A percentile compares a stretch with the other conserved stretches of the same genome.
Conservation (phyloP, 345 rosid genomes). For the Populus euphratica region DNA sequence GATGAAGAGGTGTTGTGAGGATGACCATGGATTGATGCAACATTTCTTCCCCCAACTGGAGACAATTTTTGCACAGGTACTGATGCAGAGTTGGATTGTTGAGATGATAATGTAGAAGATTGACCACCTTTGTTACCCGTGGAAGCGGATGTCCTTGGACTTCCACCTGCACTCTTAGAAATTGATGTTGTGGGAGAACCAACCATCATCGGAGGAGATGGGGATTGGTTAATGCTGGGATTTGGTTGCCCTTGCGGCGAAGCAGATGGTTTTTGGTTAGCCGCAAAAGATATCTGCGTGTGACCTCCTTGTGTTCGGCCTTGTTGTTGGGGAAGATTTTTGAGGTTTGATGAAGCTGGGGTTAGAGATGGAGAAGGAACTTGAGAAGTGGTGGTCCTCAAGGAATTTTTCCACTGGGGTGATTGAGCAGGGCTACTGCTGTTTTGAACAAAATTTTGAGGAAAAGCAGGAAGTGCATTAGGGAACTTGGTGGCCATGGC, state of each 20-base stretch:
- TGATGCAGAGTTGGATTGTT: conserved; percentile 56
- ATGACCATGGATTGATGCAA: conserved; percentile 67
- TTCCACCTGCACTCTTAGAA: conserved; percentile 84
- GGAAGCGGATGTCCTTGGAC: conserved; percentile 76
- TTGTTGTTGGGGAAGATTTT: conserved; percentile 66
- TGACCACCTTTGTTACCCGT: conserved; percentile 66
- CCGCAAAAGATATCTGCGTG: conserved; percentile 71
- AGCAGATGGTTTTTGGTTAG: conserved; percentile 53
- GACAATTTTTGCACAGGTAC: conserved; percentile 52
- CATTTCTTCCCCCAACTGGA: conserved; percentile 54
- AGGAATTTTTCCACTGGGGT: conserved; percentile 82
- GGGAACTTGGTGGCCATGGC: conserved; percentile 59
- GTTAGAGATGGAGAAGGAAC: conserved; percentile 52
- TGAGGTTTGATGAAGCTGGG: conserved; percentile 52
- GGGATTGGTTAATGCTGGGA: conserved; percentile 50
- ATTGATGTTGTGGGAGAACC: conserved; percentile 81
- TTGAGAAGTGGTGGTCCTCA: conserved; percentile 50
- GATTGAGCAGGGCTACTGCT: conserved; percentile 58
- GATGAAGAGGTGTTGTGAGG: conserved; percentile 44
- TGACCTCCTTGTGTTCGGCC: conserved; percentile 60
- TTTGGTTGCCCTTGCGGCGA: conserved; percentile 49
- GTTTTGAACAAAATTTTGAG: conserved; percentile 72
- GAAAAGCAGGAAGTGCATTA: conserved; percentile 51
- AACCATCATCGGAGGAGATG: conserved; percentile 58
- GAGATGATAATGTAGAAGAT: conserved; percentile 55